A percentile compares a stretch with the other conserved stretches of the same genome.
These are phyloP conservation scores for Keqinozyma sinolaborantium DNA, from an alignment of 1,139 yeast species.

Conservation along the genomic window DNA sequence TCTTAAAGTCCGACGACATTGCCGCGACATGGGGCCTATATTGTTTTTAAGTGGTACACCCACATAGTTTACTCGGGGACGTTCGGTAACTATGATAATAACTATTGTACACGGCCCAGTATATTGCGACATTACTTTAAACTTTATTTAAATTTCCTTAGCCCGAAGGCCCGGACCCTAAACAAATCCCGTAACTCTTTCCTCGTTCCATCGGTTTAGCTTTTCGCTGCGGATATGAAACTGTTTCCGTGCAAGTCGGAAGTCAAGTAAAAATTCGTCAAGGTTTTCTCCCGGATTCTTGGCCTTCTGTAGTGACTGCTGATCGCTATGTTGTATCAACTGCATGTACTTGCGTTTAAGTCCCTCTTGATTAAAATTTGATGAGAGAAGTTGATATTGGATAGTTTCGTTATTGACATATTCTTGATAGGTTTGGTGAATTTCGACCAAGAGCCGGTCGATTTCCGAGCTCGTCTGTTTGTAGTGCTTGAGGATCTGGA, in stretches of 20 bases:
- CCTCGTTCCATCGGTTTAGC: constrained; percentile 61
- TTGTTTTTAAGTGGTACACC: no score
- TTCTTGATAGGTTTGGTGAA: constrained; percentile 27
- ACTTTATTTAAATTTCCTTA: no score
- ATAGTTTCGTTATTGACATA: constrained; percentile 33
- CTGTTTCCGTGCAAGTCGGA: constrained; percentile 41
- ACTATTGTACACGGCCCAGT: no score
- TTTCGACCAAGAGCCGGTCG: constrained; percentile 19
- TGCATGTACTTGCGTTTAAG: constrained; percentile 25
- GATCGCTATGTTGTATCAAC: constrained; percentile 21
- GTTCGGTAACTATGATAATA: no score
- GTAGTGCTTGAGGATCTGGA: constrained; percentile 25
- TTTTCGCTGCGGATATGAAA: constrained; percentile 59
- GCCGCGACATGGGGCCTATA: no score
- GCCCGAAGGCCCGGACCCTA: no score
- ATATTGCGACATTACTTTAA: no score
- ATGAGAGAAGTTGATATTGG: constrained; percentile 38
- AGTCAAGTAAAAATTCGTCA: constrained; percentile 37
- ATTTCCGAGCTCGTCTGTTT: constrained; percentile 20
- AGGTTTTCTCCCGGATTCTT: constrained; percentile 8
- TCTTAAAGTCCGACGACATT: background rate
- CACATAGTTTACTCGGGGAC: no score
- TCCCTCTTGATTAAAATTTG: constrained; percentile 34
- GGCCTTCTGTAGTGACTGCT: constrained; percentile 19
- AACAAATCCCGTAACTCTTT: constrained; percentile 55